These are phyloP conservation scores for Cryptococcus maquisensis DNA, from an alignment of 1,284 basidiomycete genomes.

Conservation along the genomic window DNA sequence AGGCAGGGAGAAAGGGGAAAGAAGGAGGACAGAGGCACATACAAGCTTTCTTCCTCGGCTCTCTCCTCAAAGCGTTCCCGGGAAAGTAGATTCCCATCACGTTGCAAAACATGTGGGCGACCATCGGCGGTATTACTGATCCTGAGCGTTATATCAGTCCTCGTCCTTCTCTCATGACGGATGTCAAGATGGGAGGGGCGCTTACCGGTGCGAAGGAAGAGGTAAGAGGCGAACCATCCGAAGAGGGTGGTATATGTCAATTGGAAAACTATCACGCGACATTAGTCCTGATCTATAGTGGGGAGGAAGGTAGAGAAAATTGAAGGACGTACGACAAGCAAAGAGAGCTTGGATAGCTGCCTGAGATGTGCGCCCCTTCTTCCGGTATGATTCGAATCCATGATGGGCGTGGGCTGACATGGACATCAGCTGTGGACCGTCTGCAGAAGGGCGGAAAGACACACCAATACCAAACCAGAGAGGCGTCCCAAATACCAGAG, in stretches of 20 bases:
- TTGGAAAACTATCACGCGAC: constrained; percentile 64
- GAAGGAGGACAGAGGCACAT: constrained; percentile 5
- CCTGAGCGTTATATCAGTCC: constrained; percentile 21
- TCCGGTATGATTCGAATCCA: constrained; percentile 74
- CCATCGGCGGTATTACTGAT: constrained; percentile 55
- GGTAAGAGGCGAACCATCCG: constrained; percentile 79
- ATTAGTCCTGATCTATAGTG: background rate
- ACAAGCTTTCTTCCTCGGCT: constrained; percentile 31
- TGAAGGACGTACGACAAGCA: constrained; percentile 59
- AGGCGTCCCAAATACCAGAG: constrained; percentile 74
- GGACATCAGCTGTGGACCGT: background rate
- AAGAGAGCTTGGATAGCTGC: constrained; percentile 64
- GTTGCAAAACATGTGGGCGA: constrained; percentile 87
- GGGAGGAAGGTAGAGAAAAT: background rate
- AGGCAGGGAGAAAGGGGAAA: background rate
- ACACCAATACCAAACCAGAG: constrained; percentile 81
- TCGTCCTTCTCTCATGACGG: background rate
- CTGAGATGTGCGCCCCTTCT: constrained; percentile 59
- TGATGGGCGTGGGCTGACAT: constrained; percentile 82
- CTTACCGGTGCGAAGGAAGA: constrained; percentile 75
- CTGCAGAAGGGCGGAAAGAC: constrained; percentile 28
- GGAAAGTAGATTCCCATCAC: constrained; percentile 65
- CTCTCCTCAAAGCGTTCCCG: constrained; percentile 25
- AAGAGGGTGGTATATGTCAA: constrained; percentile 85
- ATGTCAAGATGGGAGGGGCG: constrained; percentile 11